Percentiles rank a stretch among this genome's conserved stretches.
Evolutionary conservation across 352 stramenopile genomes (phyloP).

Genomic region (Phytophthora sp.): DNA sequence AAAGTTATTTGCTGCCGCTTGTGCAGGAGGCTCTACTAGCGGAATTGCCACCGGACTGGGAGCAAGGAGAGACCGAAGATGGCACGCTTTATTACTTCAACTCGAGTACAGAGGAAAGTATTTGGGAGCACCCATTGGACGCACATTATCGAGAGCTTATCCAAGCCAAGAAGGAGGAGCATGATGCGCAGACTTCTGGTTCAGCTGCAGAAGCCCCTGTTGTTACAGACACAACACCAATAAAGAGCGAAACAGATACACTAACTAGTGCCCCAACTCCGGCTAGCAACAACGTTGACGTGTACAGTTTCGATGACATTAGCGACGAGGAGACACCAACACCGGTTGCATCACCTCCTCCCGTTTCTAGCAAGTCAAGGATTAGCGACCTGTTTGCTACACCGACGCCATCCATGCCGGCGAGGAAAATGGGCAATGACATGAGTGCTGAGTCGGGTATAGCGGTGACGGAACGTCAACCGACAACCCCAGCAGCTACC

Average conservation of each 20-base stretch:
- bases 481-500: slow-evolving; percentile 14
- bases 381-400: slow-evolving; percentile 33
- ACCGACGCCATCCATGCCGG: slow-evolving; percentile 3
- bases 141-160: slow-evolving; percentile 64
- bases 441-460: neutral
- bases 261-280: neutral
- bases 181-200: slow-evolving; percentile 20
- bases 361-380: slow-evolving; percentile 23
- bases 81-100: slow-evolving; percentile 79
- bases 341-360: neutral
- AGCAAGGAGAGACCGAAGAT: slow-evolving; percentile 70
- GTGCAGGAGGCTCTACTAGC: slow-evolving; percentile 64
- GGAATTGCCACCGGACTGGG: slow-evolving; percentile 56
- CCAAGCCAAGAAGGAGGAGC: slow-evolving; percentile 42
- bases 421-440: slow-evolving; percentile 3
- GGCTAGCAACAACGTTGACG: slow-evolving; percentile 36
- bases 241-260: slow-evolving; percentile 1
- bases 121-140: slow-evolving; percentile 71
- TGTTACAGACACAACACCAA: neutral
- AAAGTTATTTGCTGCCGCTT: slow-evolving; percentile 51
- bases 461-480: slow-evolving; percentile 1
- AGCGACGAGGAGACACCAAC: slow-evolving; percentile 40
- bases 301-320: slow-evolving; percentile 57
- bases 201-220: neutral
- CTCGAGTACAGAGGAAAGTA: slow-evolving; percentile 57